Conservation (phyloP, 2,329 filamentous ascomycete species). For the Mycosphaerella arachidis region DNA sequence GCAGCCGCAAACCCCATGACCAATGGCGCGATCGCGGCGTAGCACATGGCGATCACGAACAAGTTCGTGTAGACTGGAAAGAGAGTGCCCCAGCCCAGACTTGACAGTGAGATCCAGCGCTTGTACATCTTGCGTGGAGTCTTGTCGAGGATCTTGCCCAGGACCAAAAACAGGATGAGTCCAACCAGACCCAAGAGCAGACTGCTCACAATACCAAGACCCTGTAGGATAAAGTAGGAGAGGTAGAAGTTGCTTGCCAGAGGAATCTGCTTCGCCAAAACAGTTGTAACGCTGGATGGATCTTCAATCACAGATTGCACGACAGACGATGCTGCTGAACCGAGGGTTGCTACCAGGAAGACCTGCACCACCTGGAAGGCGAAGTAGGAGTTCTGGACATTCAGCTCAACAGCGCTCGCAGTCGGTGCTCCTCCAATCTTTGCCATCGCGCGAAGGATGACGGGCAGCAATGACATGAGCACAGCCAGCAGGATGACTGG, state of each 20-base stretch:
- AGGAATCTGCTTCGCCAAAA: constrained; percentile 52
- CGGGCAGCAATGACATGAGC: constrained; percentile 80
- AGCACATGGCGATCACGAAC: constrained; percentile 68
- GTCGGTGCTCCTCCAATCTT: constrained; percentile 77
- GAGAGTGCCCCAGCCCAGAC: constrained; percentile 77
- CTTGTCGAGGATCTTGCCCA: constrained; percentile 69
- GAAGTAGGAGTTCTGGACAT: constrained; percentile 89
- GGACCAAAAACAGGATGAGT: constrained; percentile 66
- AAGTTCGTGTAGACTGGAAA: constrained; percentile 79
- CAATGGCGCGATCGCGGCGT: constrained; percentile 80
- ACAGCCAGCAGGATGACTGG: constrained; percentile 74
- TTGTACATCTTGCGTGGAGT: constrained; percentile 77
- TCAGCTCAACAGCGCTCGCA: constrained; percentile 73
- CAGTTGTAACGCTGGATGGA: constrained; percentile 28
- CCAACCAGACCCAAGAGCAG: constrained; percentile 70
- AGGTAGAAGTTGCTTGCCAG: constrained; percentile 91
- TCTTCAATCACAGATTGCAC: constrained; percentile 61
- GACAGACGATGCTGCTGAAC: constrained; percentile 67
- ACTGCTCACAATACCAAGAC: constrained; percentile 70
- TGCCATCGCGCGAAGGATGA: constrained; percentile 76
- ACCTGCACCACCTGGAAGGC: constrained; percentile 86
- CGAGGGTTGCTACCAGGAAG: constrained; percentile 79
- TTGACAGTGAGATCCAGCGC: constrained; percentile 69
- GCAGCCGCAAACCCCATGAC: constrained; percentile 76
- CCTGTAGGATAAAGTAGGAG: constrained; percentile 90